Conservation (phyloP, 140 eudicot genomes). For the Senecio squalidus region DNA sequence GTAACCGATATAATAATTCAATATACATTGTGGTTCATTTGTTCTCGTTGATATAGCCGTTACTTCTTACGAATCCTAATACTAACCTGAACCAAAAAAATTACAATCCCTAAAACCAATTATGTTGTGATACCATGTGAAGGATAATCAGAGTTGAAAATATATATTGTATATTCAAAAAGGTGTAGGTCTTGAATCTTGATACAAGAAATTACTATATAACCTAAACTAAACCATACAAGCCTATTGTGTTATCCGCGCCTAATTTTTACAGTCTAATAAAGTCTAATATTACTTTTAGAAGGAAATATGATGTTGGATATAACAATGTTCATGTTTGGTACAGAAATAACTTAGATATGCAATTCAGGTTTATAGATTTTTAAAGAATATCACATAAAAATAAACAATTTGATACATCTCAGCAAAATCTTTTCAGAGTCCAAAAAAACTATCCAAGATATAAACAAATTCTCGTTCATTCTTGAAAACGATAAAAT, state of each 20-base stretch:
- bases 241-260: no score
- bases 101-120: no score
- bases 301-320: neutral
- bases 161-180: no score
- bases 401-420: neutral
- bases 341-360: neutral
- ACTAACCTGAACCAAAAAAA: no score
- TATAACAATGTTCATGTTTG: neutral
- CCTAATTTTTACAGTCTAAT: no score
- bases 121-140: no score
- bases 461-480: neutral
- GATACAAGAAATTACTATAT: no score
- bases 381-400: neutral
- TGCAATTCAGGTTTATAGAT: neutral
- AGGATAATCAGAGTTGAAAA: no score
- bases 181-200: no score
- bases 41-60: no score
- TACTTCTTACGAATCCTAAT: no score
- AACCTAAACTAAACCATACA: no score
- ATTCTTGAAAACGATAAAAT: slow-evolving; percentile 4
- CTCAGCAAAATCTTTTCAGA: neutral
- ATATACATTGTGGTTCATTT: neutral
- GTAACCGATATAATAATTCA: neutral
- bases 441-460: neutral
- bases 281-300: neutral